Evolutionary conservation across 2,329 filamentous ascomycete species (phyloP).

Genomic region (Nemania serpens): DNA sequence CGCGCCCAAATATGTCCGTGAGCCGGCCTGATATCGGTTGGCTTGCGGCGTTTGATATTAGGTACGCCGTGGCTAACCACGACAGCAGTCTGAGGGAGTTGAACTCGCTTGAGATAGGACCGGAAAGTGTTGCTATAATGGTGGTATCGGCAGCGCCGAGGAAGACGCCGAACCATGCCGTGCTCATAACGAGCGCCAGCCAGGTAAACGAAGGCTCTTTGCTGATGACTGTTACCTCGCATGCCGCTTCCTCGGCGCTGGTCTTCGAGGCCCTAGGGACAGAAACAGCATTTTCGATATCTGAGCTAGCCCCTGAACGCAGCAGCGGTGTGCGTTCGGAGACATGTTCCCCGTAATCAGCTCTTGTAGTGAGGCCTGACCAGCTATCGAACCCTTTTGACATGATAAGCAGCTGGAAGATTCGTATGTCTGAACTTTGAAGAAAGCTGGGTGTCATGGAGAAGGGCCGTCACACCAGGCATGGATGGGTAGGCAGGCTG

Average conservation of each 20-base stretch:
- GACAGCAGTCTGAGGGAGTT: constrained; percentile 10
- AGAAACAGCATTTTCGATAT: constrained; percentile 13
- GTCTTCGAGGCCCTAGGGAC: neutral
- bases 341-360: neutral
- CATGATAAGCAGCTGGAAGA: neutral
- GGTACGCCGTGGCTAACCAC: constrained; percentile 15
- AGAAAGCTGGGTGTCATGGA: too few species aligned
- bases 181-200: constrained; percentile 17
- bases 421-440: too few species aligned
- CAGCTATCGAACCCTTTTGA: neutral
- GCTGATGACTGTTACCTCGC: constrained; percentile 12
- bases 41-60: constrained; percentile 14
- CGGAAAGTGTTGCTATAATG: constrained; percentile 15
- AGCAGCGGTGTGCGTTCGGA: constrained; percentile 14
- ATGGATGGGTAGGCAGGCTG: too few species aligned
- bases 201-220: constrained; percentile 17
- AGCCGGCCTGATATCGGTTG: constrained; percentile 17
- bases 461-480: too few species aligned
- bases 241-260: neutral
- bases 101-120: constrained; percentile 17
- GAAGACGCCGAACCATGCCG: constrained; percentile 17
- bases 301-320: neutral
- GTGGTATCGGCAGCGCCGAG: constrained; percentile 17
- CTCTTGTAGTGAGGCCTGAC: neutral
- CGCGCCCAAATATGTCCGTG: constrained; percentile 16